Base-by-base conservation (phyloP, 352 stramenopile species). In the Phytopythium sindhum region DNA sequence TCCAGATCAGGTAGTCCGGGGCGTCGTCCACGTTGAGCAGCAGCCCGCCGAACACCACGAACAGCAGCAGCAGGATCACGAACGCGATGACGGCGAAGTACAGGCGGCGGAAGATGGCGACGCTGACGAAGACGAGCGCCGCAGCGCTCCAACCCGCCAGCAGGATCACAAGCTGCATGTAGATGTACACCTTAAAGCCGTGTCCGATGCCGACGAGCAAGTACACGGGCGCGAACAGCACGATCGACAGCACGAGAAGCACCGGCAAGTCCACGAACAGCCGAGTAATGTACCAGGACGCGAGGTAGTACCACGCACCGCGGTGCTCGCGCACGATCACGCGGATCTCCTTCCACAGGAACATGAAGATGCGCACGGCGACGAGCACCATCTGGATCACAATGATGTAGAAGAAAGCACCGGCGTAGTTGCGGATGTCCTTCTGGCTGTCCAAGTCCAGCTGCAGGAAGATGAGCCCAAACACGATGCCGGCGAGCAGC, bases 1-100 rank as follows among this genome's bases (percentile, higher is more conserved):
- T 60, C 74, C 77, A 86, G 70, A 78, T 80, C 60, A 86, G 61
- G 62, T 81, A 86, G 66, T 78, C 65, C 19, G 72, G 74, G 5
- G 77, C 61, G 42, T 84, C 77, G 65, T 76, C 68, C 29, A 74
- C 71, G 63, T 86, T 81, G 14, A 84, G 51, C 9, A 86, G 54
- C 21, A 86, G 50, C 0, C 74, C 75, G n/a, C 75, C 75, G 31
- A 82, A 84, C 3, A 75, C 61, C 31, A 80, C 74, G 23, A 86
- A 72, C 12, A 81, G 67, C 12, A 74, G 24, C 37, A 82, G 35
- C 35, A 86, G 11, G 12, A 81, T 15, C 26, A 71, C 66, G 39
- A 65, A 74, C 6, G 75, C 51, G 23, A 83, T 50, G 5, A 74
- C 8, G 1, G 70, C 70, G 29, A 80, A 53, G 23, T 68, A 64